Base-by-base conservation (phyloP, 768 basidiomycete species). In the Boletus vinaceobasis region DNA sequence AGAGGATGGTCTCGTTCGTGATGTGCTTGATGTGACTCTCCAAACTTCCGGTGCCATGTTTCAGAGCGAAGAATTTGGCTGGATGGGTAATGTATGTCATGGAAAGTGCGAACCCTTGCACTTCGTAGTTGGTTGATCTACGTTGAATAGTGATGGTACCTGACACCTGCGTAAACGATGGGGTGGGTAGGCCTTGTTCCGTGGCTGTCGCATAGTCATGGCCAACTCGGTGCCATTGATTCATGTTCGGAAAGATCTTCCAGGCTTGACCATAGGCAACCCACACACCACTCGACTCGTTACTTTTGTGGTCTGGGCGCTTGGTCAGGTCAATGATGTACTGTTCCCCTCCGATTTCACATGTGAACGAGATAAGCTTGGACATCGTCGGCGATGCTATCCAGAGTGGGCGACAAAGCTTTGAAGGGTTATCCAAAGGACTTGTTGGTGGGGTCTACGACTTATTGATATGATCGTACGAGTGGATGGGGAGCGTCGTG, bases 81-180 rank as follows among this genome's bases (percentile, higher is more conserved):
- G 36, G 33, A 8, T 5, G 0, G 15, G 27, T 15, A 15, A 29
- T 53, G 21, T 31, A 9, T 13, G 3, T n/a, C 37, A 27, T 8
- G 29, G 7, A 13, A 8, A 53, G 36, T 1, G 50, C 36, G 2
- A 52, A 38, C 29, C 27, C n/a, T n/a, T n/a, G n/a, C n/a, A n/a
- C n/a, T n/a, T n/a, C 52, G 0, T 23, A 17, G 19, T 4, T 5
- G 7, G 0, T 0, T 27, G 2, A 7, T 4, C 1, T 5, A n/a
- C 8, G 5, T 4, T 3, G 3, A n/a, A 17, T 2, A 13, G 3
- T 3, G 36, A 38, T 3, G 21, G 7, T n/a, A 14, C 50, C 51
- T 0, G 0, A 5, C 21, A 13, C 4, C 13, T 6, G 21, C 9
- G 4, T 0, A 14, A 1, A 33, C 8, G 1, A 2, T 19, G 45